Base-by-base conservation (phyloP, 345 rosid genomes). In the Luvunga scandens region DNA sequence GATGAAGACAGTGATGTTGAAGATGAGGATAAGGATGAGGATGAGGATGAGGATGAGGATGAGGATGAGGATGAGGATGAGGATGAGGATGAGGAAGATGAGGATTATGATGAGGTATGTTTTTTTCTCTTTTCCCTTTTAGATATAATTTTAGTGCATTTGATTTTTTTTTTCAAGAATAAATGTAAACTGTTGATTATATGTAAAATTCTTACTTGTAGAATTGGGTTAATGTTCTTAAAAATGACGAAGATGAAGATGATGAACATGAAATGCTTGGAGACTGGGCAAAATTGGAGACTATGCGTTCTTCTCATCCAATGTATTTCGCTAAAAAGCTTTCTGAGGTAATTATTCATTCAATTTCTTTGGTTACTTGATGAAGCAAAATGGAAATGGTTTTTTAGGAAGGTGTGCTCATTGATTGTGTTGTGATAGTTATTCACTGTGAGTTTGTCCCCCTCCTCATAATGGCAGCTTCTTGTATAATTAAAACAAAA, bases 241-340 rank as follows among this genome's bases (percentile, higher is more conserved):
- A 92, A 5, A 71, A 66, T 21, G 61, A 30, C 2, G 94, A 89
- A 70, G 87, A 84, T 57, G 87, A 83, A 21, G 87, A 88, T 36
- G 91, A 86, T 66, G 84, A 86, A 66, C 91, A 92, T 80, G 97
- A 86, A 62, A 64, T 84, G 5, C 86, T 88, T 69, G 92, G 97
- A 73, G 98, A 94, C 85, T 94, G 98, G 98, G 95, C 97, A 73
- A 90, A 90, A 55, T 86, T 89, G 87, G 97, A 94, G 74, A 94
- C 97, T 3, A 89, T 94, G 99, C 90, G 93, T 70, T 86, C 85
- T 78, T 91, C 97, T 79, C 99, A 96, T 85, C 99, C 99, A 66
- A 89, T 92, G 93, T 90, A 81, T 86, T 96, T 94, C 78, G 99
- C 98, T 38, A 90, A 88, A 86, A 94, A 80, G 83, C 82, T 96